These are phyloP conservation scores for Camellia japonica DNA, from an alignment of 148 eudicot genomes.

Conservation along the genomic window DNA sequence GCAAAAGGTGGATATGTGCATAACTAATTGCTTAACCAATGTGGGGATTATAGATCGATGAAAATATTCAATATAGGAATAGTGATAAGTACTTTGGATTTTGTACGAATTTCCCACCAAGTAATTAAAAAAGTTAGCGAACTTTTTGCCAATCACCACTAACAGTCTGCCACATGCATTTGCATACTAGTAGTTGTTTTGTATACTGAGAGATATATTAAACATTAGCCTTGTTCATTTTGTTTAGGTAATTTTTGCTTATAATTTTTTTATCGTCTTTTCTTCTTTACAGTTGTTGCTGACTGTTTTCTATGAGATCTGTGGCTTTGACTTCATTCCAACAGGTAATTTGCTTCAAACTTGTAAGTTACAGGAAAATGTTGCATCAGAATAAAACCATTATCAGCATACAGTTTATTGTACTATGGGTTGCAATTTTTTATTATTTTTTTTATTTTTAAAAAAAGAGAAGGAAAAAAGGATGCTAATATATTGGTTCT, in stretches of 20 bases:
- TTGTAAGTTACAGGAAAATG: not conserved
- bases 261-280: not conserved
- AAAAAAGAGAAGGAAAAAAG: not conserved
- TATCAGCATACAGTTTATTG: not conserved
- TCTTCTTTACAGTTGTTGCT: slow-evolving; percentile 16
- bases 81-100: not conserved
- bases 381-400: not conserved
- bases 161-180: not conserved
- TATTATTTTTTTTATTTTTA: no score
- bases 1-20: not conserved
- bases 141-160: not conserved
- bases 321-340: slow-evolving; percentile 8
- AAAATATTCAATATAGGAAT: not conserved
- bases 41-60: not conserved
- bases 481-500: not conserved
- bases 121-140: not conserved
- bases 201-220: not conserved
- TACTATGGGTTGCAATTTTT: not conserved
- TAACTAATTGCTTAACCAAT: not conserved
- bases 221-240: not conserved
- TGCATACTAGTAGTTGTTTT: not conserved
- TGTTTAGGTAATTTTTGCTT: not conserved
- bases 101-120: not conserved
- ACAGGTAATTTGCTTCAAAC: slow-evolving; percentile 10
- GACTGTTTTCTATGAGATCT: slow-evolving; percentile 12